These are phyloP conservation scores for Blastobotrys indianensis DNA, from an alignment of 1,139 yeast species.

Conservation along the genomic window DNA sequence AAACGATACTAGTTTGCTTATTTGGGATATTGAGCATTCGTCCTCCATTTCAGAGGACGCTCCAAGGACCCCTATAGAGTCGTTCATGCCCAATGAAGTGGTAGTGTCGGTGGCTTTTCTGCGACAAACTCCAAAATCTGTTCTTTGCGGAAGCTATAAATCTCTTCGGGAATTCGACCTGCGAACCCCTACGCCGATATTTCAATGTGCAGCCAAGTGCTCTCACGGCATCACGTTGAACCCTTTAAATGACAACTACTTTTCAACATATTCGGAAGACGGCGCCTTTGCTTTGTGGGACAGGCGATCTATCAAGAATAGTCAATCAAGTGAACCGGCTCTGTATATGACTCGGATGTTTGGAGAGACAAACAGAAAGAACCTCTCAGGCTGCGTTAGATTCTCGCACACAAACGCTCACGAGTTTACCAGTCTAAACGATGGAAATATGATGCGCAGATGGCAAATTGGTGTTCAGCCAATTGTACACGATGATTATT, in stretches of 20 bases:
- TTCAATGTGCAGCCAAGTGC: constrained; percentile 71
- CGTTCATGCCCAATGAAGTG: constrained; percentile 69
- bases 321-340: constrained; percentile 44
- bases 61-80: constrained; percentile 42
- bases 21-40: constrained; percentile 68
- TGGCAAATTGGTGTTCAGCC: constrained; percentile 74
- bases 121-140: constrained; percentile 49
- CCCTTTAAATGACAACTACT: constrained; percentile 57
- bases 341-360: constrained; percentile 62
- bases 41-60: constrained; percentile 10
- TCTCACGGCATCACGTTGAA: constrained; percentile 65
- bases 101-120: constrained; percentile 63
- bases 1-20: constrained; percentile 68
- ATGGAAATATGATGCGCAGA: constrained; percentile 70
- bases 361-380: constrained; percentile 40
- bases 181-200: constrained; percentile 60
- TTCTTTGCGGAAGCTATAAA: constrained; percentile 75
- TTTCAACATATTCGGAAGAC: constrained; percentile 74
- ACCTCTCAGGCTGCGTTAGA: constrained; percentile 57
- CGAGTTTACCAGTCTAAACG: constrained; percentile 75
- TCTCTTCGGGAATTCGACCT: constrained; percentile 73
- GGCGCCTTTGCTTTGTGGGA: constrained; percentile 89
- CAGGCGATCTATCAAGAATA: constrained; percentile 51
- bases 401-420: constrained; percentile 63
- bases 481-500: constrained; percentile 17